A percentile compares a stretch with the other conserved stretches of the same genome.
Conservation (phyloP, 164 flowering plant species). For the Macadamia tetraphylla region DNA sequence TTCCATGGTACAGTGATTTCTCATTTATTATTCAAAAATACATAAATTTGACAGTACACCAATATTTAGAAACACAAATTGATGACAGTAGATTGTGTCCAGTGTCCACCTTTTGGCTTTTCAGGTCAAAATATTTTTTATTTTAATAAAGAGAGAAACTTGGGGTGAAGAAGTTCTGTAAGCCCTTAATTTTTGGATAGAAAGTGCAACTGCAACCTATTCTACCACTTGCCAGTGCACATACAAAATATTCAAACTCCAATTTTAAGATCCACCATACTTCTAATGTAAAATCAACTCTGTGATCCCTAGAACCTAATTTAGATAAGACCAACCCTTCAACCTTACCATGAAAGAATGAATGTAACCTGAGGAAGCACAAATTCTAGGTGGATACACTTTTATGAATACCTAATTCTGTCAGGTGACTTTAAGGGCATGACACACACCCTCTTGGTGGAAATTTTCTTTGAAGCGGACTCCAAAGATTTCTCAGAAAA, state of each 20-base stretch:
- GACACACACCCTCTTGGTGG: neutral
- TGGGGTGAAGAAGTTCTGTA: neutral
- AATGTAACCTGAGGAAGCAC: neutral
- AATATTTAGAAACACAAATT: too few species aligned
- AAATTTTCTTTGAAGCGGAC: neutral
- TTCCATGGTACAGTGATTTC: too few species aligned
- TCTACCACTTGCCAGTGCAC: neutral
- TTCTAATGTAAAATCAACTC: neutral
- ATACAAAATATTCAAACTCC: neutral
- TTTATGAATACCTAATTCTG: neutral
- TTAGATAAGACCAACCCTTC: neutral
- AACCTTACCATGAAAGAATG: neutral
- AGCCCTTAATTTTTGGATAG: neutral
- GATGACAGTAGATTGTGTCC: too few species aligned
- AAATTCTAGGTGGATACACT: neutral
- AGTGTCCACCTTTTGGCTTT: too few species aligned
- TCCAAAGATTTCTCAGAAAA: constrained; percentile 38
- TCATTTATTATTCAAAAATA: too few species aligned
- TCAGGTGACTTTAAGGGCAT: neutral
- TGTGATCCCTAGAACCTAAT: neutral
- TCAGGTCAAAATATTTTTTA: too few species aligned
- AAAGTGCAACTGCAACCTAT: neutral
- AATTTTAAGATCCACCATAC: neutral
- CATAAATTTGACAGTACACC: too few species aligned
- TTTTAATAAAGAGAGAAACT: neutral